phyloP scores from a whole-genome alignment of 106 monocot species.

The Gastrodia elata region DNA sequence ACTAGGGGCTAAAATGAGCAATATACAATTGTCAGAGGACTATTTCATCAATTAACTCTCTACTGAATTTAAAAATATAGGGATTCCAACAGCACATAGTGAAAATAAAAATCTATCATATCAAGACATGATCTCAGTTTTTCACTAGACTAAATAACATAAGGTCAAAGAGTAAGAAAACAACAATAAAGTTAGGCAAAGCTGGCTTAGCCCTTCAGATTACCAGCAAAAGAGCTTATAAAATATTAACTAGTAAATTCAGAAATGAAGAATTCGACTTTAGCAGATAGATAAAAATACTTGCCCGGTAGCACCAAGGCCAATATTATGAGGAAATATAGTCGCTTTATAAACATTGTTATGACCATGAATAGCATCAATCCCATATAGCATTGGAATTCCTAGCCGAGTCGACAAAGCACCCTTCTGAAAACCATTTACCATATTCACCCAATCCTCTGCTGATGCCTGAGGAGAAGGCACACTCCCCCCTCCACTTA shows the following conservation, averaged over 20 bases:
- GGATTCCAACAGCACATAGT: background rate
- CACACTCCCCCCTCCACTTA: conserved; percentile 49
- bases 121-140: background rate
- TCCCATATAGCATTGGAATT: conserved; percentile 58
- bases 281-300: background rate
- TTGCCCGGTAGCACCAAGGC: conserved; percentile 49
- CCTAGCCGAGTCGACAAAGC: conserved; percentile 35
- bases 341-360: conserved; percentile 50
- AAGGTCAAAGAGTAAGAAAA: background rate
- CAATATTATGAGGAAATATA: conserved; percentile 50
- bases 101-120: background rate
- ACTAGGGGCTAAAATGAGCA: no score
- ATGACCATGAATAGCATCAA: conserved; percentile 51
- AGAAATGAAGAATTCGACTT: background rate
- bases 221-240: background rate
- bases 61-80: background rate
- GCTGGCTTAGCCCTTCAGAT: background rate
- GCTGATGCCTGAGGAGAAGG: conserved; percentile 38
- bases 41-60: background rate
- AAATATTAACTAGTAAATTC: background rate
- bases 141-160: background rate
- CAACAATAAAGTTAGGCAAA: background rate
- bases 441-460: conserved; percentile 41
- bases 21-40: no score
- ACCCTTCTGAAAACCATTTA: conserved; percentile 46